Conservation (phyloP, 768 basidiomycete genomes). For the Kwoniella sp. region DNA sequence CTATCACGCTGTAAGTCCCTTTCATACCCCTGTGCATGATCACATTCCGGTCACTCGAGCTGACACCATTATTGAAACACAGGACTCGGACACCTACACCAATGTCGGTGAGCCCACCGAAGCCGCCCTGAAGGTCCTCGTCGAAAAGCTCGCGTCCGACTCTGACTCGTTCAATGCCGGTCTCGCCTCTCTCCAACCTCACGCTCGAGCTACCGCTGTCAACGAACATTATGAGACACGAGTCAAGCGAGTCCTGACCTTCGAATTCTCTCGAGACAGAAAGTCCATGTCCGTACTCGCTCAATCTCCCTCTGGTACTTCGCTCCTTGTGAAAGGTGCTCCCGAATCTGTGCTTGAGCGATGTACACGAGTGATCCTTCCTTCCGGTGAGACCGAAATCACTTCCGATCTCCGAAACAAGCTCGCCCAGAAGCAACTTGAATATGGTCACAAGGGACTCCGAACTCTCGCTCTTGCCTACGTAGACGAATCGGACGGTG, state of each 20-base stretch:
- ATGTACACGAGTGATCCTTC: conserved; percentile 62
- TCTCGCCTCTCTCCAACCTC: conserved; percentile 64
- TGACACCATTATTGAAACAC: conserved; percentile 15
- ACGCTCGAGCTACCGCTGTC: conserved; percentile 75
- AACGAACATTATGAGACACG: conserved; percentile 77
- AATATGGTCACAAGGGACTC: conserved; percentile 79
- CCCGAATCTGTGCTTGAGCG: conserved; percentile 93
- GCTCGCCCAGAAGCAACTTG: conserved; percentile 68
- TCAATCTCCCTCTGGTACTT: conserved; percentile 62
- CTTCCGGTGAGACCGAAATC: conserved; percentile 67
- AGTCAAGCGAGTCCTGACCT: conserved; percentile 82
- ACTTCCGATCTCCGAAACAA: conserved; percentile 64
- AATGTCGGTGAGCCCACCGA: conserved; percentile 97
- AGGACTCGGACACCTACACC: conserved; percentile 78
- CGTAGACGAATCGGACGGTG: conserved; percentile 72
- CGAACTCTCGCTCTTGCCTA: conserved; percentile 91
- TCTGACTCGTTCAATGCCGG: conserved; percentile 61
- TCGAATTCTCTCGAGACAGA: conserved; percentile 96
- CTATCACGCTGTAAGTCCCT: conserved; percentile 68
- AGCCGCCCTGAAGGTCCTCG: conserved; percentile 91
- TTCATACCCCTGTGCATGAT: background rate
- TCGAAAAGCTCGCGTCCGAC: conserved; percentile 85
- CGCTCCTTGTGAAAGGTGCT: conserved; percentile 91
- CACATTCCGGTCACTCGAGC: background rate
- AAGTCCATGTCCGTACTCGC: conserved; percentile 99